A percentile compares a stretch with the other conserved stretches of the same genome.
phyloP scores from a whole-genome alignment of 2,329 filamentous ascomycete species.

The Diaporthe caulivora region DNA sequence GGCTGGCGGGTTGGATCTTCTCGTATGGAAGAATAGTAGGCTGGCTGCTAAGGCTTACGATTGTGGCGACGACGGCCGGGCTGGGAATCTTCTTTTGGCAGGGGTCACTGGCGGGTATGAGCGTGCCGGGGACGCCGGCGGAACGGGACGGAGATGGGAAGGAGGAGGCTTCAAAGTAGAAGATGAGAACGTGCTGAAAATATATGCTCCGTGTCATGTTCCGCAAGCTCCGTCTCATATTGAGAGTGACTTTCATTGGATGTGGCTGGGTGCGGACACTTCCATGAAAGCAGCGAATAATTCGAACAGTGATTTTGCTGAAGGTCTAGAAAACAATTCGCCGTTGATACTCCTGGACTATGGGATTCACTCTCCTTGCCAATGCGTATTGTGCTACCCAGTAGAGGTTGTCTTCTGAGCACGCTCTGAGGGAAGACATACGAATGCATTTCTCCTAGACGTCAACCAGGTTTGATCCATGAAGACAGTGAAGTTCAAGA shows the following conservation, averaged over 20 bases:
- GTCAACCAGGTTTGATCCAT: too few species aligned
- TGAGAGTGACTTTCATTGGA: not conserved
- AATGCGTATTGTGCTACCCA: too few species aligned
- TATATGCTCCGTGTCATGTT: too few species aligned
- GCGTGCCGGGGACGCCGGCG: conserved; percentile 29
- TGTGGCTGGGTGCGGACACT: too few species aligned
- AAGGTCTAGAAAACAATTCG: not conserved
- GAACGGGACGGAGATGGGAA: conserved; percentile 10
- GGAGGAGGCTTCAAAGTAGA: not conserved
- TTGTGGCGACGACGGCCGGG: conserved; percentile 27
- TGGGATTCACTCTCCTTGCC: too few species aligned
- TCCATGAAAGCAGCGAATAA: not conserved
- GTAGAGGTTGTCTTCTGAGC: too few species aligned
- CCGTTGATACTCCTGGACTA: too few species aligned
- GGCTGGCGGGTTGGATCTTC: conserved; percentile 38
- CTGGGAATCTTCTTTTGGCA: conserved; percentile 36
- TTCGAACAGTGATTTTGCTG: not conserved
- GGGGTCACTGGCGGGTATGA: conserved; percentile 22
- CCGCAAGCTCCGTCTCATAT: not conserved
- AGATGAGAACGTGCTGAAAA: not conserved
- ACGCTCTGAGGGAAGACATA: too few species aligned
- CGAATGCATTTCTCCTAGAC: too few species aligned
- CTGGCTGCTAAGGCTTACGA: conserved; percentile 15
- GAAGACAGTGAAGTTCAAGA: too few species aligned
- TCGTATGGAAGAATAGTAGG: conserved; percentile 31